phyloP scores from a whole-genome alignment of 352 stramenopile species.

The Plasmopara muralis region DNA sequence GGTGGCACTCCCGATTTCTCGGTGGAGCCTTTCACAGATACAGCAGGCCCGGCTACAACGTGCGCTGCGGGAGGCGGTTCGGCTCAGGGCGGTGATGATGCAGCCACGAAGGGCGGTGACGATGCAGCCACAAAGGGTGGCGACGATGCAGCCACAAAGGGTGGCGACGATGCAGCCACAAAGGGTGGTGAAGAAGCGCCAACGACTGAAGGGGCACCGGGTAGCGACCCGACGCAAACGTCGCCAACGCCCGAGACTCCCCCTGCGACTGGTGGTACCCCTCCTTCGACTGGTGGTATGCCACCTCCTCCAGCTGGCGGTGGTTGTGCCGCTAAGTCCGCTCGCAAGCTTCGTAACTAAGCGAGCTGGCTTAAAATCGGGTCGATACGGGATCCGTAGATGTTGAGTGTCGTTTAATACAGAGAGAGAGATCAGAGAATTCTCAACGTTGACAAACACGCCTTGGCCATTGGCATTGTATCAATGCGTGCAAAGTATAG shows the following conservation, averaged over 20 bases:
- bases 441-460: background rate
- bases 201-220: no score
- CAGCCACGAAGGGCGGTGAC: no score
- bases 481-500: no score
- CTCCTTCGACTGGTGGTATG: background rate
- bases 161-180: no score
- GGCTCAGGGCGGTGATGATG: constrained; percentile 1
- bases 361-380: background rate
- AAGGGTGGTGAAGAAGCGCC: no score
- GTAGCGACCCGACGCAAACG: constrained; percentile 1
- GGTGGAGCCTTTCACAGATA: constrained; percentile 28
- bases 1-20: constrained; percentile 30
- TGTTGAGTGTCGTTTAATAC: constrained; percentile 15
- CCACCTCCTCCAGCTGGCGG: constrained; percentile 1
- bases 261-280: background rate
- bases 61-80: constrained; percentile 6
- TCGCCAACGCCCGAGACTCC: constrained; percentile 1
- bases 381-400: constrained; percentile 2
- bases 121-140: no score
- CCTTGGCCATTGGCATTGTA: no score
- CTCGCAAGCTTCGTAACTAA: constrained; percentile 24
- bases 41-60: constrained; percentile 13
- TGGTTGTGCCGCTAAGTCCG: constrained; percentile 9
- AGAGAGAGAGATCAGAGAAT: constrained; percentile 7
- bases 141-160: no score